phyloP scores from a whole-genome alignment of 768 basidiomycete genomes.

The Suillus subaureus region DNA sequence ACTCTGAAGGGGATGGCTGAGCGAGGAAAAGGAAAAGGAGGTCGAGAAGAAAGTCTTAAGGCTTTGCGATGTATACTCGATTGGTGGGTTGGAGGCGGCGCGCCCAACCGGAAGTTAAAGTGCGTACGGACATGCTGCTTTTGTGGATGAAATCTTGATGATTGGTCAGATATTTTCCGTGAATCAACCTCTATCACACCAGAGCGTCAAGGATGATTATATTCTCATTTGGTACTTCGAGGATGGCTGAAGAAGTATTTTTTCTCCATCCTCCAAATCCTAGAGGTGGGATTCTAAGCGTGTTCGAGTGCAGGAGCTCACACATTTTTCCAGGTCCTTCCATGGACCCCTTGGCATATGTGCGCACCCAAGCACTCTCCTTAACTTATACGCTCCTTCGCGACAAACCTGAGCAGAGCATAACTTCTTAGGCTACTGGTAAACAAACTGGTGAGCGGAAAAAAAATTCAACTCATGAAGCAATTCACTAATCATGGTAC shows the following conservation, averaged over 20 bases:
- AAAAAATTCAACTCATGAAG: background rate
- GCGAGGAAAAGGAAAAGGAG: slow-evolving; percentile 78
- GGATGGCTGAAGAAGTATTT: slow-evolving; percentile 97
- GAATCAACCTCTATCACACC: slow-evolving; percentile 79
- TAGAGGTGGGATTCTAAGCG: slow-evolving; percentile 62
- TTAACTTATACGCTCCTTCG: slow-evolving; percentile 80
- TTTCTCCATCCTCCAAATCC: slow-evolving; percentile 85
- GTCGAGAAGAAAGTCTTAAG: slow-evolving; percentile 90
- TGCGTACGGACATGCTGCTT: slow-evolving; percentile 37
- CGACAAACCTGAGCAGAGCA: slow-evolving; percentile 98
- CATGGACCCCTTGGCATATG: slow-evolving; percentile 85
- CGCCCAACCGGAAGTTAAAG: slow-evolving; percentile 84
- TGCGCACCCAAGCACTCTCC: slow-evolving; percentile 81
- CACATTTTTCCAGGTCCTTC: slow-evolving; percentile 57
- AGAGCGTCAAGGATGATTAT: slow-evolving; percentile 66
- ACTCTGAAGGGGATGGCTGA: slow-evolving; percentile 76
- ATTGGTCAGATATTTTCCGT: slow-evolving; percentile 74
- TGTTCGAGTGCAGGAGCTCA: background rate
- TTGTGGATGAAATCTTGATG: background rate
- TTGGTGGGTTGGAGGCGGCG: slow-evolving; percentile 98
- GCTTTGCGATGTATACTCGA: slow-evolving; percentile 90
- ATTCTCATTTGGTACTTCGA: slow-evolving; percentile 90
- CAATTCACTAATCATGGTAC: background rate
- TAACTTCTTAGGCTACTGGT: slow-evolving; percentile 91
- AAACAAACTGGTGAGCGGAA: slow-evolving; percentile 79